These are phyloP conservation scores for Vigna trinervia DNA, from an alignment of 306 rosid genomes.

Conservation along the genomic window DNA sequence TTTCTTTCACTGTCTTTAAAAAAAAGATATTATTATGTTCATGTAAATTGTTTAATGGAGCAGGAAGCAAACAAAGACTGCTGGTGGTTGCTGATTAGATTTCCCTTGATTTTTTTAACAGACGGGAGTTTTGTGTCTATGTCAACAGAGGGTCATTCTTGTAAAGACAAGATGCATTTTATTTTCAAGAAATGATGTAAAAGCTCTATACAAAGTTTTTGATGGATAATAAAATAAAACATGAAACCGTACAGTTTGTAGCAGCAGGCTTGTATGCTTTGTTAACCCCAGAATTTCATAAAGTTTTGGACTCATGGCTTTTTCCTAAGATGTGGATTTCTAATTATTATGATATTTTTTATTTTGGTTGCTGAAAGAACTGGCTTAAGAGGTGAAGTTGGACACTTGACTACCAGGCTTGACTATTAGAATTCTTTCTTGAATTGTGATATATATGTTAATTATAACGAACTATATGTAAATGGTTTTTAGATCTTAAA, in stretches of 20 bases:
- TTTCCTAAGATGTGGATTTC: neutral
- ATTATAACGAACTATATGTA: neutral
- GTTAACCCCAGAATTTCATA: slow-evolving; percentile 29
- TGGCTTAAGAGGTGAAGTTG: slow-evolving; percentile 19
- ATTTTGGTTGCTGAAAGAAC: slow-evolving; percentile 18
- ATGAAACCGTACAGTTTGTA: no score
- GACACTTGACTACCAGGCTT: slow-evolving; percentile 27
- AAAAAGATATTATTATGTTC: neutral
- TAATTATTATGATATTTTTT: slow-evolving; percentile 17
- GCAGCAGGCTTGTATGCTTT: slow-evolving; percentile 20
- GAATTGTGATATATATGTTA: neutral
- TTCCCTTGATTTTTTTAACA: neutral
- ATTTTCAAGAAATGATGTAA: no score
- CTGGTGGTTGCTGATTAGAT: neutral
- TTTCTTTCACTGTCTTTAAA: neutral
- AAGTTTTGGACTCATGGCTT: neutral
- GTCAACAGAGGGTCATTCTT: neutral
- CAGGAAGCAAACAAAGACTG: neutral
- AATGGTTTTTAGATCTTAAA: neutral
- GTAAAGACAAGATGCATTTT: no score
- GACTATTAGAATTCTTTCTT: slow-evolving; percentile 23
- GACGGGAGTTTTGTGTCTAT: neutral
- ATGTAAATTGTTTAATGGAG: slow-evolving; percentile 29
- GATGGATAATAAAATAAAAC: no score
- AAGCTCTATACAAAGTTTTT: no score